Conservation (phyloP, 345 rosid genomes). For the Arabidopsis suecica region DNA sequence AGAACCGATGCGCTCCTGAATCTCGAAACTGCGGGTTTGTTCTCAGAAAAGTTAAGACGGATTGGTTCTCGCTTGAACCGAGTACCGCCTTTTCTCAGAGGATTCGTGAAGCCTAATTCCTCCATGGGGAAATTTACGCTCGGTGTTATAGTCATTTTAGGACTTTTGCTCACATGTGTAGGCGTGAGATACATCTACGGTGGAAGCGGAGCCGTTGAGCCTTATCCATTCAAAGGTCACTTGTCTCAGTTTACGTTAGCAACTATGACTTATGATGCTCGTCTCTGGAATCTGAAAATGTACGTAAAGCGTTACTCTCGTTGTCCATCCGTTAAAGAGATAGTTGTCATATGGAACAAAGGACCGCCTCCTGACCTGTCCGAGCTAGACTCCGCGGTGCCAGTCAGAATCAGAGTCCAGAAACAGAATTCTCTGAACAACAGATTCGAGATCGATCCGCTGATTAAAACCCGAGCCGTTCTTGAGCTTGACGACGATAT, state of each 20-base stretch:
- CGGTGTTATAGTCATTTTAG: constrained; percentile 51
- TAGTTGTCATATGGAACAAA: constrained; percentile 96
- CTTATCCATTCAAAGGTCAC: constrained; percentile 69
- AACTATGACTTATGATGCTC: constrained; percentile 96
- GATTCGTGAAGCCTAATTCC: constrained; percentile 62
- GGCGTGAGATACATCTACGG: constrained; percentile 72
- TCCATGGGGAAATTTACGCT: constrained; percentile 60
- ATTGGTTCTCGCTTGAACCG: constrained; percentile 78
- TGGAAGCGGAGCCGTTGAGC: constrained; percentile 80
- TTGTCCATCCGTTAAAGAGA: constrained; percentile 91
- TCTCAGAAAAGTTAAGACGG: constrained; percentile 67
- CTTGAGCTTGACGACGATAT: constrained; percentile 98
- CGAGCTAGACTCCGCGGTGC: constrained; percentile 84
- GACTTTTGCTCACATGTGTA: constrained; percentile 59
- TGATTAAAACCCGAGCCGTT: constrained; percentile 76
- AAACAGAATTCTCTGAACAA: constrained; percentile 76
- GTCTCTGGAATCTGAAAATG: constrained; percentile 97
- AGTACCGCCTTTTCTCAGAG: constrained; percentile 60
- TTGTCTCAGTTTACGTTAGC: constrained; percentile 86
- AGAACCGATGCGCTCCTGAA: constrained; percentile 54
- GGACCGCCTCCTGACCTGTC: constrained; percentile 68
- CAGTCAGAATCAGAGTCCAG: constrained; percentile 86
- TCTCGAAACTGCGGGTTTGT: constrained; percentile 59
- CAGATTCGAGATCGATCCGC: constrained; percentile 75
- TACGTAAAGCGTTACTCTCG: constrained; percentile 89